Conservation (phyloP, 495 filamentous ascomycete genomes). For the Aspergillus bertholletiae region DNA sequence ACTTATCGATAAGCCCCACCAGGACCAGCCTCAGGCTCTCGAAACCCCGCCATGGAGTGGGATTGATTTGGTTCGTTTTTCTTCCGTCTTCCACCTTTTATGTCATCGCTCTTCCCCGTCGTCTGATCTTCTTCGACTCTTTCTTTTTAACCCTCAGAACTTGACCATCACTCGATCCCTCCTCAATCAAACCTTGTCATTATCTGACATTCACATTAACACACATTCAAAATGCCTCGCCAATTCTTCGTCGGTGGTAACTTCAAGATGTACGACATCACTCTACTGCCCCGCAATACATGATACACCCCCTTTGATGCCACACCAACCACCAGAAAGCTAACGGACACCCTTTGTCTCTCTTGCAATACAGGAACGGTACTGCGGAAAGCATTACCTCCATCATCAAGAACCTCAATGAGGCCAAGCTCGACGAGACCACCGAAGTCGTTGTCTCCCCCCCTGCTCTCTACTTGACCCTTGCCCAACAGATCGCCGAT, state of each 20-base stretch:
- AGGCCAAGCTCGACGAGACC: conserved; percentile 52
- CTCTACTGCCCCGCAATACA: conserved; percentile 16
- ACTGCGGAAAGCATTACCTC: conserved; percentile 76
- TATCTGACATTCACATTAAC: conserved; percentile 5
- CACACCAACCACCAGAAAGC: conserved; percentile 9
- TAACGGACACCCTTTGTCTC: conserved; percentile 14
- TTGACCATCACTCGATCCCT: not conserved
- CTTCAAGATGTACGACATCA: conserved; percentile 84
- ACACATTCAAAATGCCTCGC: conserved; percentile 66
- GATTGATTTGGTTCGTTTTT: not conserved
- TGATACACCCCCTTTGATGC: conserved; percentile 10
- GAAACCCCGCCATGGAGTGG: conserved; percentile 17
- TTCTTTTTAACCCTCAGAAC: conserved; percentile 8
- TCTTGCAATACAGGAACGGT: conserved; percentile 69
- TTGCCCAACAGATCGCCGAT: conserved; percentile 70
- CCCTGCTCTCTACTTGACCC: conserved; percentile 83
- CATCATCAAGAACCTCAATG: conserved; percentile 85
- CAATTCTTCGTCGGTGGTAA: conserved; percentile 99
- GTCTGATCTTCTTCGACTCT: conserved; percentile 11
- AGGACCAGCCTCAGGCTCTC: not conserved
- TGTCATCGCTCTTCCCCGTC: conserved; percentile 7
- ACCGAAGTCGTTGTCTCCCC: conserved; percentile 90
- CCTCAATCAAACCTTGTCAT: not conserved
- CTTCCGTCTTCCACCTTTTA: conserved; percentile 10
- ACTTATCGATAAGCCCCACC: conserved; percentile 26